These are phyloP conservation scores for Geranium brycei DNA, from an alignment of 345 rosid species.

Conservation along the genomic window DNA sequence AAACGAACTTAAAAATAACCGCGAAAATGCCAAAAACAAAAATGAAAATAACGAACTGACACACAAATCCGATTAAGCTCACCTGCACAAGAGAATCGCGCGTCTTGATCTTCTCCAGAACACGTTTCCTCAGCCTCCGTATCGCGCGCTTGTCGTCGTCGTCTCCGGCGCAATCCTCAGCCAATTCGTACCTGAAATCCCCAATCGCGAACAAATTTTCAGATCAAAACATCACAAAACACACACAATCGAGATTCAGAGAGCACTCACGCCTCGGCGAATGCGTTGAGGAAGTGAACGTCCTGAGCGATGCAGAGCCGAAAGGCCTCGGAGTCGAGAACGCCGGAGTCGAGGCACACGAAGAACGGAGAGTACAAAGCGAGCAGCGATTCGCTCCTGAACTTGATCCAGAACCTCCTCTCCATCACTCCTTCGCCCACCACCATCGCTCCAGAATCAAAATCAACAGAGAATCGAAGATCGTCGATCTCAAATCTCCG, in stretches of 20 bases:
- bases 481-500: not conserved
- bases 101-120: slow-evolving; percentile 64
- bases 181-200: slow-evolving; percentile 54
- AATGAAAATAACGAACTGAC: not conserved
- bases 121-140: slow-evolving; percentile 52
- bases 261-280: slow-evolving; percentile 64
- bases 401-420: slow-evolving; percentile 63
- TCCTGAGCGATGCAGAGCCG: slow-evolving; percentile 76
- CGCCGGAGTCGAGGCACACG: slow-evolving; percentile 64
- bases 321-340: slow-evolving; percentile 57
- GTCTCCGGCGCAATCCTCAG: slow-evolving; percentile 90
- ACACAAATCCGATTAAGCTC: not conserved
- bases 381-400: slow-evolving; percentile 42
- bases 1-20: not conserved
- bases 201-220: not conserved
- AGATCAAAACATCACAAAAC: not conserved
- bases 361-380: slow-evolving; percentile 74
- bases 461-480: not conserved
- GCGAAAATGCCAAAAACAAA: not conserved
- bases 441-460: not conserved
- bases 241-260: not conserved
- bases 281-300: slow-evolving; percentile 74
- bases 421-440: slow-evolving; percentile 51
- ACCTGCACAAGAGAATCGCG: slow-evolving; percentile 68
- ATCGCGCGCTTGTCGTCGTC: slow-evolving; percentile 84